phyloP scores from a whole-genome alignment of 192 early-diverging fungal genomes.

The Linnemannia zychae region DNA sequence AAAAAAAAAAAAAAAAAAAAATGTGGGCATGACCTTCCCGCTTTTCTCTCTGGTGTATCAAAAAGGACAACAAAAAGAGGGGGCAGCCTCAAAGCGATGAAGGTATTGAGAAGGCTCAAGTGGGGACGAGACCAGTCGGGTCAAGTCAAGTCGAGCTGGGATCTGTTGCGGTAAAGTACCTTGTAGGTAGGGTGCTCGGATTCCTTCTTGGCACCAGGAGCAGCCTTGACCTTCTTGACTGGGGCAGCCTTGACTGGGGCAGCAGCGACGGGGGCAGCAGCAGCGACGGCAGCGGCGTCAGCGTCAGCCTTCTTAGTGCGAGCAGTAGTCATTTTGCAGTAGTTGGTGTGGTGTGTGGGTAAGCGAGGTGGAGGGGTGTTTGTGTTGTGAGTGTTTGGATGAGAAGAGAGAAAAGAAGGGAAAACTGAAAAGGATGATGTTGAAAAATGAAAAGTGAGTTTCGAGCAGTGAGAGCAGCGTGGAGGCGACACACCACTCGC shows the following conservation, averaged over 20 bases:
- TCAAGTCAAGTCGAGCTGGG: no score
- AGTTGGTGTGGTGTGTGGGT: not conserved
- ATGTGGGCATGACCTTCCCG: slow-evolving; percentile 2
- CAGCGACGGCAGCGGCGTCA: slow-evolving; percentile 28
- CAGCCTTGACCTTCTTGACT: slow-evolving; percentile 43
- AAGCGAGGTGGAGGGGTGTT: not conserved
- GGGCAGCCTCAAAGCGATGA: not conserved
- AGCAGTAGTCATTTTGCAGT: slow-evolving; percentile 23
- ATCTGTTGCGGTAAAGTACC: slow-evolving; percentile 16
- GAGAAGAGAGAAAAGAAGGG: slow-evolving; percentile 15
- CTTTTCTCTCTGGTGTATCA: not conserved
- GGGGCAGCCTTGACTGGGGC: slow-evolving; percentile 18
- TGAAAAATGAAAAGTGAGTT: no score
- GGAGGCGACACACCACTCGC: no score
- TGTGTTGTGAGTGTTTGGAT: not conserved
- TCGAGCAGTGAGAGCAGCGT: no score
- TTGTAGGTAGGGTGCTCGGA: slow-evolving; percentile 54
- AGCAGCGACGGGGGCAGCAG: slow-evolving; percentile 16
- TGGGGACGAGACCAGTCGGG: not conserved
- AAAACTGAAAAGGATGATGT: not conserved
- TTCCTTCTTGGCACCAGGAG: slow-evolving; percentile 45
- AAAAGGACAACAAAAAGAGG: not conserved
- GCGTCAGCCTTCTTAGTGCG: slow-evolving; percentile 30
- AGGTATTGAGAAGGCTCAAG: not conserved
- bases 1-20: slow-evolving; percentile 6